Evolutionary conservation across 495 filamentous ascomycete genomes (phyloP).

Genomic region (Sabuloglossum arenarium): DNA sequence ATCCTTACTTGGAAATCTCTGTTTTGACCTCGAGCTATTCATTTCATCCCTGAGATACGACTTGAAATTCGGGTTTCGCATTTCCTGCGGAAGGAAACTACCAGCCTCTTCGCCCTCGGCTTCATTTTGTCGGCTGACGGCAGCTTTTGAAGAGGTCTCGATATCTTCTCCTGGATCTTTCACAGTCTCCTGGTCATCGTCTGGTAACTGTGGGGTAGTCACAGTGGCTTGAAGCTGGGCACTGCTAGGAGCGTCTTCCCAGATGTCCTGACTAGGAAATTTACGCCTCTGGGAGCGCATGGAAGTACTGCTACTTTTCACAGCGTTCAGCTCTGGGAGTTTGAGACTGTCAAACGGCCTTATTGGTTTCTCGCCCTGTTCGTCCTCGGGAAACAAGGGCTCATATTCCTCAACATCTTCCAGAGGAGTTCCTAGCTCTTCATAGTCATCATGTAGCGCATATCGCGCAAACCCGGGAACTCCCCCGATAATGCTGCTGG

Average conservation of each 20-base stretch:
- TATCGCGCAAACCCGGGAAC: constrained; percentile 25
- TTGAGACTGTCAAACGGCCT: constrained; percentile 40
- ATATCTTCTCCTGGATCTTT: constrained; percentile 13
- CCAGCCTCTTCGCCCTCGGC: constrained; percentile 25
- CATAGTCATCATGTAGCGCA: constrained; percentile 28
- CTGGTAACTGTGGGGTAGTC: constrained; percentile 47
- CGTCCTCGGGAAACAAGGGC: constrained; percentile 78
- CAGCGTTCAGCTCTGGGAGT: constrained; percentile 28
- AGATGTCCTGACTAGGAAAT: constrained; percentile 69
- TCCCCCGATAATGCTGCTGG: constrained; percentile 38
- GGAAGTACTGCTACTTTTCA: not conserved
- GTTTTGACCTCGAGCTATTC: constrained; percentile 25
- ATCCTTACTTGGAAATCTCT: constrained; percentile 81
- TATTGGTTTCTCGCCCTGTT: constrained; percentile 31
- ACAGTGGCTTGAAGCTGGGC: constrained; percentile 69
- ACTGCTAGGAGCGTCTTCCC: constrained; percentile 90
- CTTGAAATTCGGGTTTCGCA: constrained; percentile 12
- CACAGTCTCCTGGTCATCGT: constrained; percentile 15
- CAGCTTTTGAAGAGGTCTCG: constrained; percentile 13
- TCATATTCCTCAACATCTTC: constrained; percentile 91
- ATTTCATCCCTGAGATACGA: constrained; percentile 21
- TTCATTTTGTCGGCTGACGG: constrained; percentile 38
- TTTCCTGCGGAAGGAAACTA: constrained; percentile 17
- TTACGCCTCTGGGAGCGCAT: not conserved
- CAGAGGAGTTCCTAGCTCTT: constrained; percentile 43